phyloP scores from a whole-genome alignment of 1,284 basidiomycete genomes.

The Ganoderma lingzhi region DNA sequence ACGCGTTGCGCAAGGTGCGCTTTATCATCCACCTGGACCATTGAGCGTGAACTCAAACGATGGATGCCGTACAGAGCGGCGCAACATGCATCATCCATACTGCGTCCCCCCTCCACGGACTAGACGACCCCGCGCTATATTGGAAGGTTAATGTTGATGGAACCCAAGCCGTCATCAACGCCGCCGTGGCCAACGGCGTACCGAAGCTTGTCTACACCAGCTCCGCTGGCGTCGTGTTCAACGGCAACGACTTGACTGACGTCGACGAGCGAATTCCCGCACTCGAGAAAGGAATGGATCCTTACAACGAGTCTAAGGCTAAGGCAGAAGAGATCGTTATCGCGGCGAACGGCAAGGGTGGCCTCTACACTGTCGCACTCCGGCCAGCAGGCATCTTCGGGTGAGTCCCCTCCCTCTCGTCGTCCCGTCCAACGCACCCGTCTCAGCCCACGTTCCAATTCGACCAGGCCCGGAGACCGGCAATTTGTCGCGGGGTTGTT shows the following conservation, averaged over 20 bases:
- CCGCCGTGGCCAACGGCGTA: slow-evolving; percentile 77
- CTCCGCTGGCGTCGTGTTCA: slow-evolving; percentile 93
- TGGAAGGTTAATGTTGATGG: slow-evolving; percentile 96
- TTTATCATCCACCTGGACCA: background rate
- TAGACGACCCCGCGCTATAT: slow-evolving; percentile 80
- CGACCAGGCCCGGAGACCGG: slow-evolving; percentile 85
- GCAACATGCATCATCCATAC: slow-evolving; percentile 95
- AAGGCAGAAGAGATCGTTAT: slow-evolving; percentile 89
- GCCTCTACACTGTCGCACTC: slow-evolving; percentile 89
- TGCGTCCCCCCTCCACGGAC: slow-evolving; percentile 87
- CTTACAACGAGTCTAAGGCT: slow-evolving; percentile 97
- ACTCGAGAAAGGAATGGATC: slow-evolving; percentile 84
- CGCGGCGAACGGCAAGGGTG: slow-evolving; percentile 84
- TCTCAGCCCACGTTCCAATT: slow-evolving; percentile 15
- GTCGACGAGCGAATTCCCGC: slow-evolving; percentile 90
- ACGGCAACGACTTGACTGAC: slow-evolving; percentile 84
- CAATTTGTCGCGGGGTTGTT: slow-evolving; percentile 87
- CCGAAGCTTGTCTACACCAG: slow-evolving; percentile 95
- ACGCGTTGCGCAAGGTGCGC: slow-evolving; percentile 76
- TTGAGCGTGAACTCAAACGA: background rate
- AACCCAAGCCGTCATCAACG: slow-evolving; percentile 86
- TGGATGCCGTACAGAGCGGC: slow-evolving; percentile 61
- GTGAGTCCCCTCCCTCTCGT: slow-evolving; percentile 50
- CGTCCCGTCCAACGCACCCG: background rate
- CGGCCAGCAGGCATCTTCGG: slow-evolving; percentile 98